phyloP scores from a whole-genome alignment of 2,329 filamentous ascomycete species.

The Claviceps pazoutovae region DNA sequence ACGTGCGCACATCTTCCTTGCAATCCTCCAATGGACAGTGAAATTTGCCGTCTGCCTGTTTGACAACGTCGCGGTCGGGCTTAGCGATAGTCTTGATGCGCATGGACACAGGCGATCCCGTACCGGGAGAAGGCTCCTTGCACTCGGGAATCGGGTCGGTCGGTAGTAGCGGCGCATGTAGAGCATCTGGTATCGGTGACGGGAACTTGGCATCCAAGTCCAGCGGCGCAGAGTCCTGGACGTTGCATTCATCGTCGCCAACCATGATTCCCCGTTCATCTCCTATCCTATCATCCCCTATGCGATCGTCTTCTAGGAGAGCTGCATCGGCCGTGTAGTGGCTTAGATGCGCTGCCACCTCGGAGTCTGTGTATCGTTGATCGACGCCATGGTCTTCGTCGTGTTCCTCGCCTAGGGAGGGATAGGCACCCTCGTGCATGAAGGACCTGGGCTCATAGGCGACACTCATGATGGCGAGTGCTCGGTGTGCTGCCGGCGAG shows the following conservation, averaged over 20 bases:
- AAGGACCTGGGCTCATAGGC: slow-evolving; percentile 37
- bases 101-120: slow-evolving; percentile 19
- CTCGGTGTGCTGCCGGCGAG: slow-evolving; percentile 9
- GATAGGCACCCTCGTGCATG: slow-evolving; percentile 33
- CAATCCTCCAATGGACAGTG: slow-evolving; percentile 62
- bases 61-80: slow-evolving; percentile 40
- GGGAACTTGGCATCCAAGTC: slow-evolving; percentile 24
- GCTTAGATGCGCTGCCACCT: slow-evolving; percentile 28
- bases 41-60: slow-evolving; percentile 61
- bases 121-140: slow-evolving; percentile 20
- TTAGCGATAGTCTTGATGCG: slow-evolving; percentile 43
- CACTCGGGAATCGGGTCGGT: slow-evolving; percentile 20
- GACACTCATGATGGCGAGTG: slow-evolving; percentile 30
- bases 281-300: neutral
- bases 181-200: slow-evolving; percentile 19
- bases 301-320: slow-evolving; percentile 11
- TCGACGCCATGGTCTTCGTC: slow-evolving; percentile 27
- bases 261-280: slow-evolving; percentile 15
- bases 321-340: slow-evolving; percentile 27
- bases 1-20: slow-evolving; percentile 47
- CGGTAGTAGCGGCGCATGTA: slow-evolving; percentile 18
- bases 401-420: slow-evolving; percentile 30
- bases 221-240: slow-evolving; percentile 24
- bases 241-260: slow-evolving; percentile 21
- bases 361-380: slow-evolving; percentile 29